These are phyloP conservation scores for Mariannaea elegans DNA, from an alignment of 2,329 filamentous ascomycete species.

Conservation along the genomic window DNA sequence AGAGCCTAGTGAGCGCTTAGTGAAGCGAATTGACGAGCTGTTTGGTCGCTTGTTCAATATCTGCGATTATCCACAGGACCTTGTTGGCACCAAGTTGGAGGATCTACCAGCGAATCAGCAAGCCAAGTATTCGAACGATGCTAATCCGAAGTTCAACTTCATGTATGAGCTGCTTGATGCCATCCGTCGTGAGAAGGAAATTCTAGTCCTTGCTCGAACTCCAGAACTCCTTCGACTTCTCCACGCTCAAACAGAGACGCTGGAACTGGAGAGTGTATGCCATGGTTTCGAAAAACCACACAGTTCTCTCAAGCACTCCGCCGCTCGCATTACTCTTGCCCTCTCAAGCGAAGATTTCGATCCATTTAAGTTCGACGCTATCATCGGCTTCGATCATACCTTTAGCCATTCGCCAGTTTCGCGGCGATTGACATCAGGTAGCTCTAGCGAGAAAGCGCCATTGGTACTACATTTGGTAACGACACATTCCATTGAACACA, in stretches of 20 bases:
- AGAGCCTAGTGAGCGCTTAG: conserved; percentile 50
- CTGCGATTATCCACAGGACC: conserved; percentile 65
- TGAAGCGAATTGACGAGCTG: conserved; percentile 60
- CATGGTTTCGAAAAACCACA: conserved; percentile 41
- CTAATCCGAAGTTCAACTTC: conserved; percentile 69
- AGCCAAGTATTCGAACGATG: conserved; percentile 63
- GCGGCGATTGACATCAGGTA: conserved; percentile 29
- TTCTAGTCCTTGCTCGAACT: conserved; percentile 64
- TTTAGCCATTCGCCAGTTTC: conserved; percentile 51
- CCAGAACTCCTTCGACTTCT: conserved; percentile 61
- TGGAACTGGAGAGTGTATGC: conserved; percentile 48
- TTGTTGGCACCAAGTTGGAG: conserved; percentile 54
- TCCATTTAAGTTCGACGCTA: conserved; percentile 55
- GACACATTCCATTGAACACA: conserved; percentile 64
- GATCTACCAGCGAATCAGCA: conserved; percentile 51
- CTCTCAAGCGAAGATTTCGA: conserved; percentile 51
- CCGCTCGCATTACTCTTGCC: conserved; percentile 54
- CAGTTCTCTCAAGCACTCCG: conserved; percentile 44
- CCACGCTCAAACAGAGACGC: conserved; percentile 55
- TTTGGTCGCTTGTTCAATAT: conserved; percentile 61
- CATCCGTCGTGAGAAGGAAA: conserved; percentile 54
- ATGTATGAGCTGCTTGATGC: conserved; percentile 62
- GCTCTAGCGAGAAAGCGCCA: conserved; percentile 44
- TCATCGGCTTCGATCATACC: conserved; percentile 64
- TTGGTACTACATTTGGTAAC: conserved; percentile 60